Percentiles rank a stretch among this genome's conserved stretches.
phyloP scores from a whole-genome alignment of 164 flowering plant genomes.

The Magnolia sinica region DNA sequence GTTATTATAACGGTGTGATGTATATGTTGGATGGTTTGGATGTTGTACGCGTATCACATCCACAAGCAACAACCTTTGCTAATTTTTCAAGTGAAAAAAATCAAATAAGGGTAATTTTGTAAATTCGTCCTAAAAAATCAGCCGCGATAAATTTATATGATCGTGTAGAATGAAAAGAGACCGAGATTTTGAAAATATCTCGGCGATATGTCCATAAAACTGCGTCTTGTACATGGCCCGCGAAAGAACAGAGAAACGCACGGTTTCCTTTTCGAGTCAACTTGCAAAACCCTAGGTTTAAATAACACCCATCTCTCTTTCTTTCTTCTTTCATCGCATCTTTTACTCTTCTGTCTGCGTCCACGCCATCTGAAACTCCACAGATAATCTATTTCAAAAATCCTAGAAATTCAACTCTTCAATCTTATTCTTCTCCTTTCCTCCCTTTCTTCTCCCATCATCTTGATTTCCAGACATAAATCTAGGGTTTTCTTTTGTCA shows the following conservation, averaged over 20 bases:
- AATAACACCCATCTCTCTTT: not conserved
- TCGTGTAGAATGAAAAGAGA: too few relatives aligned
- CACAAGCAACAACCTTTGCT: too few relatives aligned
- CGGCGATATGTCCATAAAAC: too few relatives aligned
- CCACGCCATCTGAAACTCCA: not conserved
- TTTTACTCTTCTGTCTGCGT: not conserved
- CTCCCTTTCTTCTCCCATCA: not conserved
- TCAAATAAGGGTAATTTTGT: too few relatives aligned
- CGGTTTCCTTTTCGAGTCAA: not conserved
- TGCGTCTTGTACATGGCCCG: not conserved
- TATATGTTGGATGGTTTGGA: too few relatives aligned
- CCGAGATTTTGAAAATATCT: too few relatives aligned
- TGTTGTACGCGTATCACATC: too few relatives aligned
- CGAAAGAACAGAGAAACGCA: not conserved
- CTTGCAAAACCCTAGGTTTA: slow-evolving; percentile 1
- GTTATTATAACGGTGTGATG: too few relatives aligned
- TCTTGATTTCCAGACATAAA: not conserved
- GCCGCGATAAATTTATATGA: too few relatives aligned
- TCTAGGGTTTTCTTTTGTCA: not conserved
- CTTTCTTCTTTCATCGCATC: not conserved
- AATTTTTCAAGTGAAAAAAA: too few relatives aligned
- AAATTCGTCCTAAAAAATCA: too few relatives aligned
- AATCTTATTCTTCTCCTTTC: not conserved
- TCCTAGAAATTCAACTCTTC: not conserved
- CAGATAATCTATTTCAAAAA: not conserved